phyloP scores from a whole-genome alignment of 768 basidiomycete genomes.

The Xerocomus spinulosus region DNA sequence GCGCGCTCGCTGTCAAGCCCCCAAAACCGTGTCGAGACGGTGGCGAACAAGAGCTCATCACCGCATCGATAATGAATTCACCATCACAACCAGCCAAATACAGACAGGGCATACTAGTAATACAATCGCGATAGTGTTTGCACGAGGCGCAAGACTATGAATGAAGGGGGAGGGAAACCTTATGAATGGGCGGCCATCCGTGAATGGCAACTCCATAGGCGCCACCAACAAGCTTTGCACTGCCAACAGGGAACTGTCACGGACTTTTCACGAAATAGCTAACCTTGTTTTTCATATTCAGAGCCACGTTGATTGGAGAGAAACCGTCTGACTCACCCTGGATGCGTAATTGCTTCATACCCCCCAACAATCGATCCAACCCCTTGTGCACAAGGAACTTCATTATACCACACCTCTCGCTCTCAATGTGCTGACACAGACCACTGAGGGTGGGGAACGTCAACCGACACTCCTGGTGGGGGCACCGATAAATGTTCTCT shows the following conservation, averaged over 20 bases:
- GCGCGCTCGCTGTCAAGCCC: no score
- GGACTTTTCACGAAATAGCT: constrained; percentile 22
- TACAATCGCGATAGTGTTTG: not conserved
- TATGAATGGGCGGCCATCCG: constrained; percentile 23
- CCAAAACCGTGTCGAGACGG: not conserved
- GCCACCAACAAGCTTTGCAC: constrained; percentile 15
- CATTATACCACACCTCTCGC: constrained; percentile 51
- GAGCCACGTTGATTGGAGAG: not conserved
- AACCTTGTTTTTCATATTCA: constrained; percentile 17
- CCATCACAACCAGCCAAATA: no score
- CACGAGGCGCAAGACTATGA: constrained; percentile 15
- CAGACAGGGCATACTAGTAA: not conserved
- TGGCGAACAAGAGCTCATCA: not conserved
- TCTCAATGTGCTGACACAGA: constrained; percentile 61
- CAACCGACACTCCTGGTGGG: constrained; percentile 38
- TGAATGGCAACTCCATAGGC: not conserved
- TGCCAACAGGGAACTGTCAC: constrained; percentile 13
- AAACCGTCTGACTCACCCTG: constrained; percentile 6
- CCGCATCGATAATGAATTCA: not conserved
- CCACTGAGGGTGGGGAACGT: constrained; percentile 52
- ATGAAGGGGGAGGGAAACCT: not conserved
- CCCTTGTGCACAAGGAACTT: constrained; percentile 35
- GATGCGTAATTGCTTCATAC: constrained; percentile 12
- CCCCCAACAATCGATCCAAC: constrained; percentile 34
- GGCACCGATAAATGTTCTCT: constrained; percentile 52